Base-by-base conservation (phyloP, 2,329 filamentous ascomycete species). In the Pestalotiopsis sp. region DNA sequence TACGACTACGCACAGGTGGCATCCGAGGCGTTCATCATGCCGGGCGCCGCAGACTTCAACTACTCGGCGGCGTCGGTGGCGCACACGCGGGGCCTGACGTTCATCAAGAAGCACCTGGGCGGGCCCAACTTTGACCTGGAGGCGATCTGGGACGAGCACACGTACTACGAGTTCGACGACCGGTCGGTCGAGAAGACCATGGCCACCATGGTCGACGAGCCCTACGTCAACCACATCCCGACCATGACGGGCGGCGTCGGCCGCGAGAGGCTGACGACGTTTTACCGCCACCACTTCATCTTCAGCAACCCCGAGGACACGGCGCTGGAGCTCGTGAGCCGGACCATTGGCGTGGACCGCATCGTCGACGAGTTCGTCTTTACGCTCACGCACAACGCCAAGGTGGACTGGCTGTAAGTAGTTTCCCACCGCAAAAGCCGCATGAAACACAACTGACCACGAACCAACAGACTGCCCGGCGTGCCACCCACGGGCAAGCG, bases 151-250 rank as follows among this genome's bases (percentile, higher is more conserved):
- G 91, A 94, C 7, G 91, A 94, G 78, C 92, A 95, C 76, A 92
- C 90, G 0, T 85, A 85, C 58, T 91, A 87, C 72, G 91, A 94
- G 76, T 95, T 95, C 76, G 88, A 79, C 1, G 88, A 90, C 67
- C 85, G 91, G 12, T 88, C 88, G 2, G 91, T 93, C 0, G 89
- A 89, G 70, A 87, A 89, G 71, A 95, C 92, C 0, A 94, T 95
- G 92, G 85, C 84, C n/a, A 94, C 92, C 0, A 94, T 95, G 92
- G 91, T 94, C 1, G 84, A 90, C 62, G 89, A 93, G 77, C 92
- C 92, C 1, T 94, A 94, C 74, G 92, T 95, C 1, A 94, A 94
- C 75, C 91, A 94, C 75, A 84, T 94, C 2, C 90, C 92, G 0
- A 93, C 91, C 0, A 84, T 90, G 70, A 91, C 90, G 0, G 92